phyloP scores from a whole-genome alignment of 2,329 filamentous ascomycete genomes.

The Clarireedia paspali region DNA sequence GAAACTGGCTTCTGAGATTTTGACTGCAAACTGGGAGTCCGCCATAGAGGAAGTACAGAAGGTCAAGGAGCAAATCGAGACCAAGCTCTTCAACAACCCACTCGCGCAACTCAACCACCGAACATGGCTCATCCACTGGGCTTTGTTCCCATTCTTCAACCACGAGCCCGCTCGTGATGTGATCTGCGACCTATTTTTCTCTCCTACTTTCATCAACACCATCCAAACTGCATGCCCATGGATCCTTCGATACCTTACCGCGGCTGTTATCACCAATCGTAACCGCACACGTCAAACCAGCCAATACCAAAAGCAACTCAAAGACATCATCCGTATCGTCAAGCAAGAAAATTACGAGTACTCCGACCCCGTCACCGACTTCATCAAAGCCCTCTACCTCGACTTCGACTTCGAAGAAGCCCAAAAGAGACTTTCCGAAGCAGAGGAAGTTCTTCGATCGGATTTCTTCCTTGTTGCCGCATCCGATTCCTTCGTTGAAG shows the following conservation, averaged over 20 bases:
- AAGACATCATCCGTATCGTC: constrained; percentile 92
- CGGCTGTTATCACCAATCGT: constrained; percentile 90
- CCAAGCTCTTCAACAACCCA: constrained; percentile 91
- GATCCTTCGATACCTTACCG: constrained; percentile 89
- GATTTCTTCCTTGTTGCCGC: constrained; percentile 93
- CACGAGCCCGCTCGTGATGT: constrained; percentile 83
- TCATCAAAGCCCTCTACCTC: constrained; percentile 92
- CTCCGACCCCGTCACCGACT: constrained; percentile 89
- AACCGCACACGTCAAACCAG: constrained; percentile 71
- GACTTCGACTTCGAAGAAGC: constrained; percentile 97
- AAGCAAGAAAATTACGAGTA: constrained; percentile 98
- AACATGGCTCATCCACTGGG: constrained; percentile 97
- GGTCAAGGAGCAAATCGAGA: constrained; percentile 87
- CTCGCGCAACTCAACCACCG: constrained; percentile 93
- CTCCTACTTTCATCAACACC: constrained; percentile 95
- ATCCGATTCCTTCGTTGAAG: constrained; percentile 85
- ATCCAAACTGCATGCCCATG: constrained; percentile 97
- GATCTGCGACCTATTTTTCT: constrained; percentile 95
- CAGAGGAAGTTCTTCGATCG: constrained; percentile 82
- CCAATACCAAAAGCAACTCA: constrained; percentile 94
- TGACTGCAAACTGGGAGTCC: constrained; percentile 90
- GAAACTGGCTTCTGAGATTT: constrained; percentile 92
- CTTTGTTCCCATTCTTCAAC: constrained; percentile 98
- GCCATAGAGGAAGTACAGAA: constrained; percentile 87
- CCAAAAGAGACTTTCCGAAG: constrained; percentile 75